A percentile compares a stretch with the other conserved stretches of the same genome.
These are phyloP conservation scores for Fusarium liriodendri DNA, from an alignment of 2,329 filamentous ascomycete species.

Conservation along the genomic window DNA sequence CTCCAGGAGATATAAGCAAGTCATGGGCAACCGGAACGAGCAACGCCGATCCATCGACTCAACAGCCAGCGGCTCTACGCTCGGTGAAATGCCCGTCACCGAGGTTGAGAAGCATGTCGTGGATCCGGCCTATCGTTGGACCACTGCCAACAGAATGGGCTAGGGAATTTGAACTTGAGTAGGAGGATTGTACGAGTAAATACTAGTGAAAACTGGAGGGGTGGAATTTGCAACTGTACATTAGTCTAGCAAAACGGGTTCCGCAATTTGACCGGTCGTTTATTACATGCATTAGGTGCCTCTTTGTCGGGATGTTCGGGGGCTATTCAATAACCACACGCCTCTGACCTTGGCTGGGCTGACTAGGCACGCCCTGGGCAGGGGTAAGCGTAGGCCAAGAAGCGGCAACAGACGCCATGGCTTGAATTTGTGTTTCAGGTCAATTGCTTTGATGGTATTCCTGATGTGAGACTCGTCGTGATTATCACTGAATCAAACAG, in stretches of 20 bases:
- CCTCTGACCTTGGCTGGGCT: neutral
- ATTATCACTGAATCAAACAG: too few species aligned
- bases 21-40: conserved; percentile 2
- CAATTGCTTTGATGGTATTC: too few species aligned
- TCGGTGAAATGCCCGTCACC: conserved; percentile 10
- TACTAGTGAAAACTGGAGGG: neutral
- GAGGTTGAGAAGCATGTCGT: conserved; percentile 12
- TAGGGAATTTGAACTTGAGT: neutral
- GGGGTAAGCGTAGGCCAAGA: neutral
- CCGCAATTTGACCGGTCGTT: neutral
- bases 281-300: neutral
- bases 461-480: too few species aligned
- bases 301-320: neutral
- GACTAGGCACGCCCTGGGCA: neutral
- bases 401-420: neutral
- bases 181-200: neutral
- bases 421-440: too few species aligned
- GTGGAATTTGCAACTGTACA: neutral
- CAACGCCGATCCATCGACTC: conserved; percentile 17
- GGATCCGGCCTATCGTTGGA: conserved; percentile 26
- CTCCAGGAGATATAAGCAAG: conserved; percentile 12
- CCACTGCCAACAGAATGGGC: conserved; percentile 17
- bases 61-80: neutral
- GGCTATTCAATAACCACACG: neutral
- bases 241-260: neutral